phyloP scores from a whole-genome alignment of 108 stramenopile species.

The Cyclotella choctawhatcheeana region DNA sequence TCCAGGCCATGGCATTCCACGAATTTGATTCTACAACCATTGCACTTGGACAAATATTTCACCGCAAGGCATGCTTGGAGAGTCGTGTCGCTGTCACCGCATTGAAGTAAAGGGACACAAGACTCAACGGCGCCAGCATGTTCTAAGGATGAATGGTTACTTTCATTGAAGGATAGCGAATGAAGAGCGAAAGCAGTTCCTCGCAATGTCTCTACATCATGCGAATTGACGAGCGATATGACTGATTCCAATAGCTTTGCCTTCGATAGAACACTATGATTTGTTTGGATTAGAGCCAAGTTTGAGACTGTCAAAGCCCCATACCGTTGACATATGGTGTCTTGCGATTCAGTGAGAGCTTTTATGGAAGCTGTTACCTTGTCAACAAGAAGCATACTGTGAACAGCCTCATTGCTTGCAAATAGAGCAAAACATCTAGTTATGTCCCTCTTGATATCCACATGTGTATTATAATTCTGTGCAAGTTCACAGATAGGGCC shows the following conservation, averaged over 20 bases:
- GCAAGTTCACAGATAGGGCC: conserved; percentile 27
- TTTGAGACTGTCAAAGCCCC: conserved; percentile 78
- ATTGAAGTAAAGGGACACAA: conserved; percentile 62
- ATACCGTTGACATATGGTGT: conserved; percentile 60
- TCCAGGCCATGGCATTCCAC: conserved; percentile 77
- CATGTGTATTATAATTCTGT: conserved; percentile 14
- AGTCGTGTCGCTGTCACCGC: conserved; percentile 69
- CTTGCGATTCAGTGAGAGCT: conserved; percentile 56
- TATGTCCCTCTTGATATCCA: conserved; percentile 71
- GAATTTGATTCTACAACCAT: conserved; percentile 70
- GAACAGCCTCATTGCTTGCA: conserved; percentile 74
- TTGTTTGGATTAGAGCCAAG: conserved; percentile 66
- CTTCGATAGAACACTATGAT: conserved; percentile 70
- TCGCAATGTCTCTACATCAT: conserved; percentile 76
- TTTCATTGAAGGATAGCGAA: conserved; percentile 69
- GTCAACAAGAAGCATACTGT: conserved; percentile 52
- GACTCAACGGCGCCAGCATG: conserved; percentile 64
- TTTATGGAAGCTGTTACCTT: conserved; percentile 60
- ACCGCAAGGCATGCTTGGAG: conserved; percentile 75
- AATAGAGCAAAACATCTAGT: conserved; percentile 77
- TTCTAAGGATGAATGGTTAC: conserved; percentile 71
- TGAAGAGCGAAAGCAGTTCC: conserved; percentile 74
- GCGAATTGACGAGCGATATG: conserved; percentile 57
- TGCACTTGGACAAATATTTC: conserved; percentile 61
- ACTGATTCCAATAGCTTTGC: conserved; percentile 61